Base-by-base conservation (phyloP, 805 yeast genomes). In the Torulaspora quercuum region DNA sequence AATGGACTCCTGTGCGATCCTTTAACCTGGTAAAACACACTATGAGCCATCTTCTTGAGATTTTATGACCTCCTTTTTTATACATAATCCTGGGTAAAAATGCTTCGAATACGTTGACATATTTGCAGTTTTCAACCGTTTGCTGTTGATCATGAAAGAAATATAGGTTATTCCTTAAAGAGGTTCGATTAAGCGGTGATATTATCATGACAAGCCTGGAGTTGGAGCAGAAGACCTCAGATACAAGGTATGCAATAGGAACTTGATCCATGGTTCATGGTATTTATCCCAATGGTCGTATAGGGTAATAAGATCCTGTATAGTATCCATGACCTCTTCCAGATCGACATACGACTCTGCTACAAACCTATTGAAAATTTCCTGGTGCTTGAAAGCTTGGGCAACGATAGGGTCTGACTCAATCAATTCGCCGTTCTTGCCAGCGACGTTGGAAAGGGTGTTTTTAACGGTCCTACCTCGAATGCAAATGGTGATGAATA, bases 281-380 rank as follows among this genome's bases (percentile, higher is more conserved):
- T 84, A 88, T n/a, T 75, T 58, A 46, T 83, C 87, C 96, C 97
- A 89, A 5, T 76, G 72, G 31, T 86, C 89, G 56, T 89, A 90
- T 3, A 89, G 61, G 3, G 83, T 77, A 26, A 90, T 71, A 53
- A 88, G 64, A 49, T 88, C 95, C 57, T 90, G 97, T 18, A 88
- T 78, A 8, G 88, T 80, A 42, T 83, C 90, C 27, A 82, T 77
- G 5, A 86, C 78, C 53, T 83, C 83, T 35, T 78, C 83, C 22
- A 88, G 61, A 53, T 89, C 83, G 3, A 90, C 73, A 45, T 83
- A 85, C 6, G 88, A 79, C 37, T 74, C 72, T 3, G 89, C 90
- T 45, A 90, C 61, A 56, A 84, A 87, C 17, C 49, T 39, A 23
- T 52, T 52, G 24, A 52, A 50, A 1, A 44, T 45, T 20, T 48